Evolutionary conservation across 2,329 filamentous ascomycete genomes (phyloP), one percentile per base, ranked within the genome.

Genomic region (Eutypella sp.): DNA sequence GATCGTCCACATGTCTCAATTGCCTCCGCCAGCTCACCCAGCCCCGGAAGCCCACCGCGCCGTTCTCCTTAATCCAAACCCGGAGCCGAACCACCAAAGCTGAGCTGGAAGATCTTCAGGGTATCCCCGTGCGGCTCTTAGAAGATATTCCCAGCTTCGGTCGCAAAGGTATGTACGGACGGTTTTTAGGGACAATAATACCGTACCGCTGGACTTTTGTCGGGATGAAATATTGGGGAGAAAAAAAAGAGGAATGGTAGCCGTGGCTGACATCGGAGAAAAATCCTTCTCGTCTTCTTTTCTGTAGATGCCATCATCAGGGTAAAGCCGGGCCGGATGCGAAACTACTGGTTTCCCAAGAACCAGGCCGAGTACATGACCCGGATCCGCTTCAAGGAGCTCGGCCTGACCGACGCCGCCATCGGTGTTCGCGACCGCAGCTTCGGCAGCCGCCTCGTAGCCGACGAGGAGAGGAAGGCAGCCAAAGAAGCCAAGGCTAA

Each of bases 41-140:
- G 22, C 50, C 58, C 16, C n/a, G n/a, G n/a, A 36, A 6, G 29
- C 29, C 29, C 29, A 33, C 53, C 37, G 53, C 56, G 47, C 48
- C 58, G 34, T 46, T 59, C 24, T 47, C 57, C 31, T 47, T 59
- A 22, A 57, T 53, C 41, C 66, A 68, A 53, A 56, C 60, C 40
- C 69, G 69, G 45, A 59, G 61, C 27, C 70, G 61, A 57, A 63
- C 64, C 50, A 66, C 57, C 41, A 59, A 61, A 40, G 57, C 62
- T 47, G 62, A 64, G 44, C 59, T 63, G 34, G 59, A 62, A 41
- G 66, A 71, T 47, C 56, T 62, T 22, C 58, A 66, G 47, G 70
- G 70, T 48, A 68, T 72, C 11, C 61, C 71, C 18, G 70, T 74
- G 55, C 69, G 70, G 20, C 59, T 74, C 49, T 58, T 73, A 8